Percentiles rank a stretch among this genome's conserved stretches.
Evolutionary conservation across 2,329 filamentous ascomycete species (phyloP).

Genomic region (Aureobasidium sp.): DNA sequence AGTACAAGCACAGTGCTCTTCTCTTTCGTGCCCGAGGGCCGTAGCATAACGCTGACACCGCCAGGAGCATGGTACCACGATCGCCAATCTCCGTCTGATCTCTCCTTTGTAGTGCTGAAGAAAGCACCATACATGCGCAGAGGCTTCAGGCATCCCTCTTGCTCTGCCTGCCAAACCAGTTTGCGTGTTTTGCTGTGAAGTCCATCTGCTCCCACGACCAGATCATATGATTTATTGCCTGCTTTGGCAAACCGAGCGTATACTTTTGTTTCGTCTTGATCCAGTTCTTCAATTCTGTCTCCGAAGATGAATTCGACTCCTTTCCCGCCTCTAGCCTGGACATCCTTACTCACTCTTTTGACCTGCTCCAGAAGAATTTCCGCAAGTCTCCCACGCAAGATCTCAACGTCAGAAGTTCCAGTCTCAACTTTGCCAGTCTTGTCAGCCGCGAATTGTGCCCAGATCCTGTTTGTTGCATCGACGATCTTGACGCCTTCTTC

Average conservation of each 20-base stretch:
- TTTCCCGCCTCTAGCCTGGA: slow-evolving; percentile 20
- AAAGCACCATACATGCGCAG: slow-evolving; percentile 27
- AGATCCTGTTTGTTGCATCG: slow-evolving; percentile 3
- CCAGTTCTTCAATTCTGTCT: slow-evolving; percentile 21
- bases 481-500: slow-evolving; percentile 38
- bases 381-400: slow-evolving; percentile 48
- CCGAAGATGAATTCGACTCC: slow-evolving; percentile 27
- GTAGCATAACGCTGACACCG: slow-evolving; percentile 25
- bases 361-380: slow-evolving; percentile 34
- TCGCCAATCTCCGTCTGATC: slow-evolving; percentile 25
- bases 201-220: slow-evolving; percentile 30
- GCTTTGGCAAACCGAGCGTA: slow-evolving; percentile 24
- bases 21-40: slow-evolving; percentile 22
- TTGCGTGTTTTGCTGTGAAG: slow-evolving; percentile 25
- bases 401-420: slow-evolving; percentile 45
- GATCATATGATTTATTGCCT: slow-evolving; percentile 19
- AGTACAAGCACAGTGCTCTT: slow-evolving; percentile 24
- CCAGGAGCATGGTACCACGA: slow-evolving; percentile 27
- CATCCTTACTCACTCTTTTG: slow-evolving; percentile 20
- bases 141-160: slow-evolving; percentile 17
- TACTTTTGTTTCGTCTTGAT: slow-evolving; percentile 23
- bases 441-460: slow-evolving; percentile 20
- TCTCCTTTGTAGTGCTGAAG: slow-evolving; percentile 25
- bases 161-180: slow-evolving; percentile 23
- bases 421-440: slow-evolving; percentile 18